phyloP scores from a whole-genome alignment of 768 basidiomycete species.

The Plicaturopsis crispa region DNA sequence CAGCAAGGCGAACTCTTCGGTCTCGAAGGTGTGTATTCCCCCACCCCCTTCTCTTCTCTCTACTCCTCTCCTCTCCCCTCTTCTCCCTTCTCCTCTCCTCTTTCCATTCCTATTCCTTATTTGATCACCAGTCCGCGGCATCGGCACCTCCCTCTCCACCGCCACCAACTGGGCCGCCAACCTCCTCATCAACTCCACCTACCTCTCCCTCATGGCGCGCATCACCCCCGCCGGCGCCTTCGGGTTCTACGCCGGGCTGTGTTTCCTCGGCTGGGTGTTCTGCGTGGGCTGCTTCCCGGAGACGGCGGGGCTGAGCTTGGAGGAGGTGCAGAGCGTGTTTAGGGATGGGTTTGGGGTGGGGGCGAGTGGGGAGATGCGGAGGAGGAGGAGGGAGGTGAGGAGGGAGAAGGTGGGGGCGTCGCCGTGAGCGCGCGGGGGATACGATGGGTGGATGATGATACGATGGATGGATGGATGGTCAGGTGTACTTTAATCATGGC shows the following conservation, averaged over 20 bases:
- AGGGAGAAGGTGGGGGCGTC: slow-evolving; percentile 12
- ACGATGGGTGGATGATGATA: too few species aligned
- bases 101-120: not conserved
- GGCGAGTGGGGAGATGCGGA: slow-evolving; percentile 44
- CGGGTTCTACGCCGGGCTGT: slow-evolving; percentile 70
- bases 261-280: slow-evolving; percentile 63
- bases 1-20: slow-evolving; percentile 81
- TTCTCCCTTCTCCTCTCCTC: not conserved
- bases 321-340: slow-evolving; percentile 61
- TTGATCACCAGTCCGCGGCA: slow-evolving; percentile 49
- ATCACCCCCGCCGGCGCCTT: slow-evolving; percentile 75
- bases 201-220: slow-evolving; percentile 66
- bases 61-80: not conserved
- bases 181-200: slow-evolving; percentile 72
- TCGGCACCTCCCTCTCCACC: slow-evolving; percentile 69
- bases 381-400: slow-evolving; percentile 35
- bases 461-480: too few species aligned
- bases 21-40: slow-evolving; percentile 48
- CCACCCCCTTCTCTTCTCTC: not conserved
- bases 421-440: too few species aligned
- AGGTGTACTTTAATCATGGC: too few species aligned
- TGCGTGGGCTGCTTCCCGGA: slow-evolving; percentile 70
- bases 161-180: slow-evolving; percentile 77
- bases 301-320: slow-evolving; percentile 66
- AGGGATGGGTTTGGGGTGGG: slow-evolving; percentile 55